Percentiles rank a stretch among this genome's conserved stretches.
Evolutionary conservation across 495 filamentous ascomycete genomes (phyloP).

Genomic region (Corynascus novoguineensis): DNA sequence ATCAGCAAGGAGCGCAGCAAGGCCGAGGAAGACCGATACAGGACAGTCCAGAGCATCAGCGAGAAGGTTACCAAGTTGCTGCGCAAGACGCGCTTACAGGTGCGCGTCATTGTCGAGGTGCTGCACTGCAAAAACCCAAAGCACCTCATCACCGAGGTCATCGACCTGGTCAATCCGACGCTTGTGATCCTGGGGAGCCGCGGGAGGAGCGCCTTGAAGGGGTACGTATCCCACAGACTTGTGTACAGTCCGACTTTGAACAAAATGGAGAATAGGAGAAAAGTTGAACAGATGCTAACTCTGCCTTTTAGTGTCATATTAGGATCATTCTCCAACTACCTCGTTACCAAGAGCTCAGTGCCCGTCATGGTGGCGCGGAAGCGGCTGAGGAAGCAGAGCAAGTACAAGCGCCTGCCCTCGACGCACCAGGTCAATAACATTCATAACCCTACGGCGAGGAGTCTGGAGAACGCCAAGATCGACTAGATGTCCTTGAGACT

Average conservation of each 20-base stretch:
- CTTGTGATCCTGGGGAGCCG: conserved; percentile 87
- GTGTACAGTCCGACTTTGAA: too few species aligned
- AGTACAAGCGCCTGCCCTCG: conserved; percentile 54
- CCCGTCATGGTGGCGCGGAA: conserved; percentile 90
- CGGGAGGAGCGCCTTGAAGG: conserved; percentile 86
- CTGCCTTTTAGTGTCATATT: conserved; percentile 80
- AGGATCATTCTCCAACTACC: conserved; percentile 93
- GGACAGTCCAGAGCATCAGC: conserved; percentile 71
- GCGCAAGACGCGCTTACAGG: conserved; percentile 84
- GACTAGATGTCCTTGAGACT: conserved; percentile 42
- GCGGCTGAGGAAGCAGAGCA: conserved; percentile 67
- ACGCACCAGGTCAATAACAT: conserved; percentile 69
- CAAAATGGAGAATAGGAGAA: too few species aligned
- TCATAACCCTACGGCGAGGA: conserved; percentile 54
- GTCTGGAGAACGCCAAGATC: conserved; percentile 59
- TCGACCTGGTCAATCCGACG: conserved; percentile 87
- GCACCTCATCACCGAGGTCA: conserved; percentile 79
- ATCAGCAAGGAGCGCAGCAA: conserved; percentile 39
- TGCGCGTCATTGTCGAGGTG: conserved; percentile 87
- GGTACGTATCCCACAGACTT: too few species aligned
- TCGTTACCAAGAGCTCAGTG: conserved; percentile 93
- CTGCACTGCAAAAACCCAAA: conserved; percentile 97
- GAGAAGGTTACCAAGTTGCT: conserved; percentile 74
- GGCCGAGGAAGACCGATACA: conserved; percentile 69
- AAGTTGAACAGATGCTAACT: too few species aligned